Percentiles rank a stretch among this genome's conserved stretches.
These are phyloP conservation scores for Tripterygium wilfordii DNA, from an alignment of 177 flowering plant genomes.

Conservation along the genomic window DNA sequence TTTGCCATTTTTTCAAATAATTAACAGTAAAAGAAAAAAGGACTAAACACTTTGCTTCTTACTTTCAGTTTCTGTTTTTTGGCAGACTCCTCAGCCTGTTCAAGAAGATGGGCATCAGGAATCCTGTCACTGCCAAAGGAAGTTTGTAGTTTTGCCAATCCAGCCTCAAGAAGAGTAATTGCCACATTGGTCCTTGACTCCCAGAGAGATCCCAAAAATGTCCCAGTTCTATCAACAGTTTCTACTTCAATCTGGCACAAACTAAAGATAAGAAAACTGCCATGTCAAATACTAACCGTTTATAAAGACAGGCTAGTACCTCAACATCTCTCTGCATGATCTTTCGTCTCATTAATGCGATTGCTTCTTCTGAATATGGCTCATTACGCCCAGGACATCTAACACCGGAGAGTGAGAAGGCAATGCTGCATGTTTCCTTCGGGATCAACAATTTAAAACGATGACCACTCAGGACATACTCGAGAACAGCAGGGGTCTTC, in stretches of 20 bases:
- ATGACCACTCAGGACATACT: slow-evolving; percentile 96
- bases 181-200: slow-evolving; percentile 80
- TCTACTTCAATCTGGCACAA: slow-evolving; percentile 86
- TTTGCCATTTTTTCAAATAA: too few species aligned
- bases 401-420: slow-evolving; percentile 91
- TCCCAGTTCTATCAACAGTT: slow-evolving; percentile 92
- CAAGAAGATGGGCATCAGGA: slow-evolving; percentile 55
- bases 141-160: slow-evolving; percentile 79
- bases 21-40: background rate
- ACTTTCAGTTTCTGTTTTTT: slow-evolving; percentile 78
- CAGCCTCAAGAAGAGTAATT: slow-evolving; percentile 74
- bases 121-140: slow-evolving; percentile 73
- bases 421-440: slow-evolving; percentile 95
- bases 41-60: slow-evolving; percentile 8
- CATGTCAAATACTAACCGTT: background rate
- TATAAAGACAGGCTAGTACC: slow-evolving; percentile 30
- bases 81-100: slow-evolving; percentile 73
- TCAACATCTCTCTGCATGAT: slow-evolving; percentile 97
- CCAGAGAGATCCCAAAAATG: slow-evolving; percentile 97
- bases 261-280: background rate
- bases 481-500: slow-evolving; percentile 82
- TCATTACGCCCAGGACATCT: slow-evolving; percentile 94
- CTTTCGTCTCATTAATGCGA: slow-evolving; percentile 91
- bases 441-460: slow-evolving; percentile 88
- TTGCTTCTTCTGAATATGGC: slow-evolving; percentile 91